These are phyloP conservation scores for Nicotiana rustica DNA, from an alignment of 305 asterid species.

Conservation along the genomic window DNA sequence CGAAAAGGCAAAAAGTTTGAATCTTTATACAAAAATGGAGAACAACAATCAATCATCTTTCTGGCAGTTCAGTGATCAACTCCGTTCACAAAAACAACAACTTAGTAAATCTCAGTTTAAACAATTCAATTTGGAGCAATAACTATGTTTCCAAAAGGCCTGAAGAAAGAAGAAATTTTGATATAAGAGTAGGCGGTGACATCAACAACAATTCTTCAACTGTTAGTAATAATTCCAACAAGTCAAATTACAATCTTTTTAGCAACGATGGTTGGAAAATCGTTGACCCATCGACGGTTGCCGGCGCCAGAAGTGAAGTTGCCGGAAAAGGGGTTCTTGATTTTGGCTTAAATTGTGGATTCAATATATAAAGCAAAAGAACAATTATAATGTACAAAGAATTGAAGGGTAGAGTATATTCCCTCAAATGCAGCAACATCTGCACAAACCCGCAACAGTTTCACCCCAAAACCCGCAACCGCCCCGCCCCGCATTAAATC, in stretches of 20 bases:
- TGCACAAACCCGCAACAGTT: no score
- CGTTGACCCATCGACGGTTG: conserved; percentile 5
- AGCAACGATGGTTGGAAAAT: conserved; percentile 60
- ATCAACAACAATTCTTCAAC: conserved; percentile 33
- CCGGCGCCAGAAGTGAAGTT: conserved; percentile 47
- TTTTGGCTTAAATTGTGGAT: conserved; percentile 81
- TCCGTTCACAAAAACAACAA: conserved; percentile 70
- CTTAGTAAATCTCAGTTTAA: conserved; percentile 71
- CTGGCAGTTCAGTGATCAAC: conserved; percentile 95
- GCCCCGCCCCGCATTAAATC: no score
- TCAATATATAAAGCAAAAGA: conserved; percentile 47
- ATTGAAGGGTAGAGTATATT: no score
- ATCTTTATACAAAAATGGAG: conserved; percentile 51
- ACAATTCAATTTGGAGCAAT: conserved; percentile 96
- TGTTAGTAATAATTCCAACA: conserved; percentile 30
- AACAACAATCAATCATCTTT: conserved; percentile 74
- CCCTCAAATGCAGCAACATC: no score
- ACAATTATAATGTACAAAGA: no score
- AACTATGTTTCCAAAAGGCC: conserved; percentile 66
- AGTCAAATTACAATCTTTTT: conserved; percentile 63
- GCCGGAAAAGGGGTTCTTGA: conserved; percentile 34
- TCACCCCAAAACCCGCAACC: no score
- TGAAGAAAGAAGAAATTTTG: conserved; percentile 82
- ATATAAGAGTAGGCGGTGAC: conserved; percentile 67
- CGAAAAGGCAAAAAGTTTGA: background rate